phyloP scores from a whole-genome alignment of 257 asterid genomes.

The Rubia yunnanensis region DNA sequence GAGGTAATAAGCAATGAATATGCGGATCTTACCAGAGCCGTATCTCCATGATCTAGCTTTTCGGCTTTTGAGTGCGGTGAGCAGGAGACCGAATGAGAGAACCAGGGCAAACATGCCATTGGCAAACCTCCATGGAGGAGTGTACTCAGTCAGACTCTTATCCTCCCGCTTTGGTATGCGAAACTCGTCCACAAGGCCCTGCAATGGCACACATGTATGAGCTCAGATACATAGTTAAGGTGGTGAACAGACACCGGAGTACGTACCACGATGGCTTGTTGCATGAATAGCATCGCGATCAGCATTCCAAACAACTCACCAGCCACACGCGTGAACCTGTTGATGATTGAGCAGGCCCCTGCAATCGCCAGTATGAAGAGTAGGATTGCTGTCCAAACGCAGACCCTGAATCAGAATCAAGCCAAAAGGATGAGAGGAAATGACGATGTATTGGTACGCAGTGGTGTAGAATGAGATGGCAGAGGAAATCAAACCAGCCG shows the following conservation, averaged over 20 bases:
- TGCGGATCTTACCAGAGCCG: slow-evolving; percentile 54
- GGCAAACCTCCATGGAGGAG: slow-evolving; percentile 83
- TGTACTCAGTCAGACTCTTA: slow-evolving; percentile 28
- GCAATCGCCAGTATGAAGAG: slow-evolving; percentile 62
- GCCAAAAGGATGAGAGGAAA: neutral
- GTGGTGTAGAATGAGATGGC: no score
- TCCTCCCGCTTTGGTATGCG: slow-evolving; percentile 61
- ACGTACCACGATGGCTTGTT: slow-evolving; percentile 64
- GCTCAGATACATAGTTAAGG: no score
- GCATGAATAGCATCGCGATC: slow-evolving; percentile 96
- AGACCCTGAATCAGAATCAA: slow-evolving; percentile 46
- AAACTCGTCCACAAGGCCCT: slow-evolving; percentile 91
- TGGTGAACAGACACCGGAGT: no score
- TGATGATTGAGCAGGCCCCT: slow-evolving; percentile 95
- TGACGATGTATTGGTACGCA: no score
- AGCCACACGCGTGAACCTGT: slow-evolving; percentile 88
- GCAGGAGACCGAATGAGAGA: slow-evolving; percentile 63
- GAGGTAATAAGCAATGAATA: no score
- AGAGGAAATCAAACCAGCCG: slow-evolving; percentile 50
- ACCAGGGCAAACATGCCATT: slow-evolving; percentile 87
- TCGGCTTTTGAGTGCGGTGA: slow-evolving; percentile 70
- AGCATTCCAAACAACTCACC: slow-evolving; percentile 94
- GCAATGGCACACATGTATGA: neutral
- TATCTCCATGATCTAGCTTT: slow-evolving; percentile 90
- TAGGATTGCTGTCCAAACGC: slow-evolving; percentile 89